Base-by-base conservation (phyloP, 2,329 filamentous ascomycete genomes). In the Fusarium metavorans region DNA sequence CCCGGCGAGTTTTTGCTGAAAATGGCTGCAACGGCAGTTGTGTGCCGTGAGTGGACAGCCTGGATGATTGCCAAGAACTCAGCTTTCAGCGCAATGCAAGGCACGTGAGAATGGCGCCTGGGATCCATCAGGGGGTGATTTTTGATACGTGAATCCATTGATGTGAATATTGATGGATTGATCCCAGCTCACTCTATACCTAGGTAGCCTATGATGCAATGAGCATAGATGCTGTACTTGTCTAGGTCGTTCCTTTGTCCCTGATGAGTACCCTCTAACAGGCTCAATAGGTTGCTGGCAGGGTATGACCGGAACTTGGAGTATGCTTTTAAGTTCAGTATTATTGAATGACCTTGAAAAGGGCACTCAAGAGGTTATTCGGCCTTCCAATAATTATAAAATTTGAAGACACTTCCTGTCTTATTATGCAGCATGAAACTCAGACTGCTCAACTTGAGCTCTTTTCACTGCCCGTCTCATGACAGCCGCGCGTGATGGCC, bases 401-500 rank as follows among this genome's bases (percentile, higher is more conserved):
- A 13, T 30, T 13, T 11, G 18, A 30, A n/a, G 16, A 30, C 6
- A n/a, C 18, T 11, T 30, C 2, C 7, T 7, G 6, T 6, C 25
- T 27, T 27, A 27, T n/a, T 27, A 30, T 30, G 16, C 25, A 30
- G 25, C 25, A 30, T 30, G 6, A 30, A 52, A 52, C 25, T 30
- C 25, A 30, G 16, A 30, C 25, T 30, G 13, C 45, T 50, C 25
- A 48, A 48, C 43, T 10, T 23, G 9, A 48, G 43, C 25, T 18
- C 10, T 52, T 7, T 52, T 30, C 4, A 14, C 14, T 14, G 23
- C 27, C 48, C 27, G 27, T 14, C 48, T 54, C 48, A 32, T 54
- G 48, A 54, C 48, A 32, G 20, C 48, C 48, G 27, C 48, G 27
- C 48, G 48, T 54, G 67, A 71, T 67, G 59, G 57, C 27, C 64